Evolutionary conservation across 2,329 filamentous ascomycete species (phyloP).

Genomic region (Trichoderma aggressivum): DNA sequence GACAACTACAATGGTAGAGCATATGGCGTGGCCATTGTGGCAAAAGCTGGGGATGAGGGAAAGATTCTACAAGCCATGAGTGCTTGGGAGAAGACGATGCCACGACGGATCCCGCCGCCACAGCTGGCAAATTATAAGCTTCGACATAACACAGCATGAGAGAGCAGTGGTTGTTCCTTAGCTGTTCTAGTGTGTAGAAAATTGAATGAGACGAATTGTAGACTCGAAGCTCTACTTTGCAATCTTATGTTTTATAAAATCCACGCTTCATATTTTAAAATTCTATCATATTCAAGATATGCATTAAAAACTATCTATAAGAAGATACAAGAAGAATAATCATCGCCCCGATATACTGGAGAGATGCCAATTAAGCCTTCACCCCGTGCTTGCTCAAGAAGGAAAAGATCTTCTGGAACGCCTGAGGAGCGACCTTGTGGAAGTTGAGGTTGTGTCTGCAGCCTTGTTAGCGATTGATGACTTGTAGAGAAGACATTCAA

Average conservation of each 20-base stretch:
- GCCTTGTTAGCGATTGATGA: background rate
- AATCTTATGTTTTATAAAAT: too few relatives aligned
- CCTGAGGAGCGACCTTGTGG: background rate
- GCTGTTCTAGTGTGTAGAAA: too few relatives aligned
- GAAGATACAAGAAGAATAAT: background rate
- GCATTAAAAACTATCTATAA: background rate
- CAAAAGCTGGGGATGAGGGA: background rate
- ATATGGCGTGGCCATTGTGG: background rate
- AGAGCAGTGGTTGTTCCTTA: too few relatives aligned
- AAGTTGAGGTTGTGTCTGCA: slow-evolving; percentile 7
- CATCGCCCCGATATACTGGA: background rate
- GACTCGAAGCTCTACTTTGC: too few relatives aligned
- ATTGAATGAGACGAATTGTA: too few relatives aligned
- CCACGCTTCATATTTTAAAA: too few relatives aligned
- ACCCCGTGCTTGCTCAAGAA: background rate
- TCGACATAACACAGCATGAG: too few relatives aligned
- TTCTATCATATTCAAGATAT: background rate
- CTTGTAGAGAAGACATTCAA: too few relatives aligned
- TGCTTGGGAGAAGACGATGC: background rate
- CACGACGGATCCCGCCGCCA: background rate
- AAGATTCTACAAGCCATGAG: background rate
- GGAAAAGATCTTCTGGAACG: slow-evolving; percentile 3
- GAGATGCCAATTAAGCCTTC: background rate
- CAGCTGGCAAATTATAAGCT: background rate
- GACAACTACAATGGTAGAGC: background rate